Conservation (phyloP, 306 rosid genomes). For the Acacia confusa region DNA sequence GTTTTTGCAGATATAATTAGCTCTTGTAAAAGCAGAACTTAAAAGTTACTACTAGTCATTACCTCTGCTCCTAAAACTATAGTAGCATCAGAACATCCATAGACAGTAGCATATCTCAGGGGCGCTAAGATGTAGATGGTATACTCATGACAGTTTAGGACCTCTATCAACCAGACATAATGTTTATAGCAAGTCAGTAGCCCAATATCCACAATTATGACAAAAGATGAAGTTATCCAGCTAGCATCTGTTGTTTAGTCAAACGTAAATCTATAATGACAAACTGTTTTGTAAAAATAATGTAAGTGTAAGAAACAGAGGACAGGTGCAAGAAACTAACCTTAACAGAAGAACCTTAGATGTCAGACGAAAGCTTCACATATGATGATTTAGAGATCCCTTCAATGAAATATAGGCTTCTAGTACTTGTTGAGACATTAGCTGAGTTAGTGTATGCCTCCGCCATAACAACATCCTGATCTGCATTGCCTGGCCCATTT, state of each 20-base stretch:
- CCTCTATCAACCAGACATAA: slow-evolving; percentile 54
- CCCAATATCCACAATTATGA: slow-evolving; percentile 11
- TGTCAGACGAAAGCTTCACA: slow-evolving; percentile 83
- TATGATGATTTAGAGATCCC: slow-evolving; percentile 91
- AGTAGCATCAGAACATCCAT: slow-evolving; percentile 98
- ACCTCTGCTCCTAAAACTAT: slow-evolving; percentile 98
- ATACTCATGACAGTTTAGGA: slow-evolving; percentile 92
- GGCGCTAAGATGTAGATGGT: slow-evolving; percentile 72
- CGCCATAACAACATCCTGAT: slow-evolving; percentile 93
- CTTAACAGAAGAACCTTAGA: slow-evolving; percentile 90
- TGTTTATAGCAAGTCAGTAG: slow-evolving; percentile 23
- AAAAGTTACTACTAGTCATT: slow-evolving; percentile 28
- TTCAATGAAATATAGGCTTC: slow-evolving; percentile 87
- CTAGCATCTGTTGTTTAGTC: not conserved
- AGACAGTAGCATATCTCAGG: slow-evolving; percentile 83
- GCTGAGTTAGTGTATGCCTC: slow-evolving; percentile 72
- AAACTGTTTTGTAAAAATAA: not conserved
- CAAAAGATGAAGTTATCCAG: not conserved
- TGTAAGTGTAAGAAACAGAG: not conserved
- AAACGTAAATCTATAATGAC: not conserved
- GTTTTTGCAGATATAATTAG: slow-evolving; percentile 8
- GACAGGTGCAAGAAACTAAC: slow-evolving; percentile 45
- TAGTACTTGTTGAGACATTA: slow-evolving; percentile 57
- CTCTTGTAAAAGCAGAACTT: slow-evolving; percentile 23
- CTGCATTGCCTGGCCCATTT: slow-evolving; percentile 72